phyloP scores from a whole-genome alignment of 2,329 filamentous ascomycete genomes.

The Stachybotrys echinatus region DNA sequence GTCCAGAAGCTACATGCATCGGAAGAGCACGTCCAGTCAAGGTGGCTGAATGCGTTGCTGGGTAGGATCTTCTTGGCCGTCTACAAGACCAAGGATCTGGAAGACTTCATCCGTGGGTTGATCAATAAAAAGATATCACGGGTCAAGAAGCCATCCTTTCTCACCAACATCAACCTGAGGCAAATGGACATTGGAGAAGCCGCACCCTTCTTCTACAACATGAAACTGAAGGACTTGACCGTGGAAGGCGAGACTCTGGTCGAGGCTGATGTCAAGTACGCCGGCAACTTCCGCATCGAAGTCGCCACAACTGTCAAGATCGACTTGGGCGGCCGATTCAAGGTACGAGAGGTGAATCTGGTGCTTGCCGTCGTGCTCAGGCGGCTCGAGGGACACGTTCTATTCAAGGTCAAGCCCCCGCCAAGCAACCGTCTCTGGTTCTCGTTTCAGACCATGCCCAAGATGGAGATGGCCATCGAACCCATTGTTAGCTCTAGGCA shows the following conservation, averaged over 20 bases:
- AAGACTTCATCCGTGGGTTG: conserved; percentile 74
- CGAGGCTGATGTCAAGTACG: conserved; percentile 84
- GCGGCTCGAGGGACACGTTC: conserved; percentile 75
- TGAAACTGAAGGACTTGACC: conserved; percentile 80
- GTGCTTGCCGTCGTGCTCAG: conserved; percentile 81
- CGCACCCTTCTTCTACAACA: conserved; percentile 84
- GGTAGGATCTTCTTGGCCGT: conserved; percentile 83
- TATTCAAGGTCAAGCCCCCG: conserved; percentile 87
- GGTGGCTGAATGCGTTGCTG: conserved; percentile 90
- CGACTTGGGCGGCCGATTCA: conserved; percentile 83
- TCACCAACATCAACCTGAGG: conserved; percentile 77
- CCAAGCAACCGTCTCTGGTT: conserved; percentile 97
- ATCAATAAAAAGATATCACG: conserved; percentile 94
- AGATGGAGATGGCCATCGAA: conserved; percentile 90
- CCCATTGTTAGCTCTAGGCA: conserved; percentile 93
- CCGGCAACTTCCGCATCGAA: conserved; percentile 82
- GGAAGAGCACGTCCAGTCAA: conserved; percentile 82
- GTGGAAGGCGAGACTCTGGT: conserved; percentile 86
- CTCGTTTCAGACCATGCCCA: conserved; percentile 88
- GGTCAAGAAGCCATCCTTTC: conserved; percentile 85
- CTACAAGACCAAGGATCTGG: conserved; percentile 78
- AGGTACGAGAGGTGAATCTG: conserved; percentile 82
- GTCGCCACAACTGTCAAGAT: conserved; percentile 91
- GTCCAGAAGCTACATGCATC: conserved; percentile 89
- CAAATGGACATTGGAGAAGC: conserved; percentile 82